Percentiles rank a stretch among this genome's conserved stretches.
Conservation (phyloP, 208 protist species). For the Borovskyia barvae region DNA sequence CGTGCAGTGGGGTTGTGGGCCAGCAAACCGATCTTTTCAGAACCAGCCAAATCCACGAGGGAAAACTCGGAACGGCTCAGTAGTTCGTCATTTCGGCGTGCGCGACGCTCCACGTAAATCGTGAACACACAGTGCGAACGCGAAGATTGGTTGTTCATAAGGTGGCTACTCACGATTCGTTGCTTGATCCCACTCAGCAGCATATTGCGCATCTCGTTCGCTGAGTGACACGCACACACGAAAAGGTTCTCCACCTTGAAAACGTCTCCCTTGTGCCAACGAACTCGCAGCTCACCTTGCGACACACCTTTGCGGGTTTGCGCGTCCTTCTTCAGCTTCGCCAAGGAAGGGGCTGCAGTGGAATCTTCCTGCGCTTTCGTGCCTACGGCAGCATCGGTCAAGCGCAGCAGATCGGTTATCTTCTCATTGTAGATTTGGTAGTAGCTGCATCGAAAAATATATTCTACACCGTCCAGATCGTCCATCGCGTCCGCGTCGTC, state of each 20-base stretch:
- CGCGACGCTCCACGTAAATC: conserved; percentile 69
- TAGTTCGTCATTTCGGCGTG: conserved; percentile 29
- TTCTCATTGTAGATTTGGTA: conserved; percentile 93
- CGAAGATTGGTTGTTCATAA: conserved; percentile 89
- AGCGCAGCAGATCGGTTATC: conserved; percentile 79
- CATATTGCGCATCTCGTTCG: conserved; percentile 73
- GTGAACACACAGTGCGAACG: conserved; percentile 93
- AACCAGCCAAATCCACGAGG: conserved; percentile 91
- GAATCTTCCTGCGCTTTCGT: conserved; percentile 1
- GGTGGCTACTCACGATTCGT: conserved; percentile 79
- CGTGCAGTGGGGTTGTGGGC: conserved; percentile 40
- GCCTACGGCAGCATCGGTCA: neutral
- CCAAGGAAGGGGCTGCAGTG: neutral
- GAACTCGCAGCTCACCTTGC: conserved; percentile 43
- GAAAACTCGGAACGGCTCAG: conserved; percentile 67
- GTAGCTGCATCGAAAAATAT: conserved; percentile 82
- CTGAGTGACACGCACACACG: conserved; percentile 57
- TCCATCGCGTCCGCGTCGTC: neutral
- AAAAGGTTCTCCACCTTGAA: conserved; percentile 91
- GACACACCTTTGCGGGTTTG: neutral
- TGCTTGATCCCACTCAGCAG: conserved; percentile 67
- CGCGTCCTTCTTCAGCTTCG: neutral
- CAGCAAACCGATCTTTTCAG: conserved; percentile 78
- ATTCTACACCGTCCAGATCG: conserved; percentile 29
- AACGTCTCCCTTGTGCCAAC: conserved; percentile 58